Percentiles rank a stretch among this genome's conserved stretches.
These are phyloP conservation scores for Lophiotrema nucula DNA, from an alignment of 495 filamentous ascomycete species.

Conservation along the genomic window DNA sequence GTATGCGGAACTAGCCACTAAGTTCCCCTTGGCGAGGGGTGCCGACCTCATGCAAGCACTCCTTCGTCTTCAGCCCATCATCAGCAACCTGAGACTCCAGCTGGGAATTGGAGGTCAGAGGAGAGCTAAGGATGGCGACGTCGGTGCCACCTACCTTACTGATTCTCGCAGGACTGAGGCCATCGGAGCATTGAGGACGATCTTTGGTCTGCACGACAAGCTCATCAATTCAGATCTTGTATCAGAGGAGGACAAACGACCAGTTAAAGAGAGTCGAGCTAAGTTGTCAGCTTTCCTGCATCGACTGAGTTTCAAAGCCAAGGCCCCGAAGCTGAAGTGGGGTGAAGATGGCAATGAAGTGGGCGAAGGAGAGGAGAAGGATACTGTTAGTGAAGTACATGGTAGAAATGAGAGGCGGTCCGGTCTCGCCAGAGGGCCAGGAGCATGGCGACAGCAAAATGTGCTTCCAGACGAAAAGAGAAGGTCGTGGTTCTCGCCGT, in stretches of 20 bases:
- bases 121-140: background rate
- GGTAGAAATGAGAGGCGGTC: background rate
- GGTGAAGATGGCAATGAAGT: background rate
- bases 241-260: slow-evolving; percentile 9
- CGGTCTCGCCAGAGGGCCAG: background rate
- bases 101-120: slow-evolving; percentile 15
- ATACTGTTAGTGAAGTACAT: too few species aligned
- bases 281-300: slow-evolving; percentile 18
- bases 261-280: slow-evolving; percentile 10
- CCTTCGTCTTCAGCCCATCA: slow-evolving; percentile 3
- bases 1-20: slow-evolving; percentile 21
- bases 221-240: slow-evolving; percentile 14
- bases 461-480: too few species aligned
- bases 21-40: slow-evolving; percentile 12
- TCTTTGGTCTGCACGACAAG: slow-evolving; percentile 22
- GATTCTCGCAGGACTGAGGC: slow-evolving; percentile 16
- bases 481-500: too few species aligned
- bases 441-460: too few species aligned
- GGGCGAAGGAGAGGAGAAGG: background rate
- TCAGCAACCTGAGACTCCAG: slow-evolving; percentile 16
- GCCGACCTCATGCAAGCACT: slow-evolving; percentile 20
- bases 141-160: background rate
- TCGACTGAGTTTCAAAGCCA: slow-evolving; percentile 4
- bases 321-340: background rate
- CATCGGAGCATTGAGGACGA: slow-evolving; percentile 13